Evolutionary conservation across 371 early-diverging fungal species (phyloP), one percentile per base, ranked within the genome.

Genomic region (Conidiobolus incongruus): DNA sequence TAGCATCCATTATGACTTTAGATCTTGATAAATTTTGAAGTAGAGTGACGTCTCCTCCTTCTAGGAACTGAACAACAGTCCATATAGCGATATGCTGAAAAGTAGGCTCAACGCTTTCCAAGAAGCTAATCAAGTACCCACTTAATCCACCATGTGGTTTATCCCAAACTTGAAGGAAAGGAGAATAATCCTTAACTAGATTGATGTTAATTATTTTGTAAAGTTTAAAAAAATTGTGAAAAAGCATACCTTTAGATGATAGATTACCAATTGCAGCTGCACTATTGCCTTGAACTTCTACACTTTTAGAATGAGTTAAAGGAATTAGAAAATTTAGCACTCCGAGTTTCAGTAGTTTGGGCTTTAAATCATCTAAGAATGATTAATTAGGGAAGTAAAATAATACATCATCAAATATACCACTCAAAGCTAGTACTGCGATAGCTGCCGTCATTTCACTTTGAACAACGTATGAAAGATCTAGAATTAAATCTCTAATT

Each of bases 1-100:
- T 29, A 4, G 41, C 41, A n/a, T 28, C 41, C 41, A 41, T 41
- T 12, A 41, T 41, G 4, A 4, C 13, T 7, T 41, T n/a, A n/a
- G n/a, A n/a, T n/a, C n/a, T n/a, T n/a, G n/a, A n/a, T n/a, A 13
- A 38, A 38, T 24, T 11, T 22, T 38, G 4, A 38, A 22, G 8
- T 13, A 4, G 23, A 11, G 39, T 11, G 21, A 23, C 4, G 19
- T 46, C 66, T 39, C 53, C 60, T 8, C 70, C 72, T 45, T 83
- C 81, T 45, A 80, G 51, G 51, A 83, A 76, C 56, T 83, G 81
- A 24, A 81, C 73, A 46, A 87, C 68, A 12, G 86, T 84, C 88
- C 88, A 87, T n/a, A 87, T 68, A 5, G 80, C 82, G 51, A 87
- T 79, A 48, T 82, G 83, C 48, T 78, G 77, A 50, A 81, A 79